phyloP scores from a whole-genome alignment of 805 yeast species.

The Ogataea kodamae region DNA sequence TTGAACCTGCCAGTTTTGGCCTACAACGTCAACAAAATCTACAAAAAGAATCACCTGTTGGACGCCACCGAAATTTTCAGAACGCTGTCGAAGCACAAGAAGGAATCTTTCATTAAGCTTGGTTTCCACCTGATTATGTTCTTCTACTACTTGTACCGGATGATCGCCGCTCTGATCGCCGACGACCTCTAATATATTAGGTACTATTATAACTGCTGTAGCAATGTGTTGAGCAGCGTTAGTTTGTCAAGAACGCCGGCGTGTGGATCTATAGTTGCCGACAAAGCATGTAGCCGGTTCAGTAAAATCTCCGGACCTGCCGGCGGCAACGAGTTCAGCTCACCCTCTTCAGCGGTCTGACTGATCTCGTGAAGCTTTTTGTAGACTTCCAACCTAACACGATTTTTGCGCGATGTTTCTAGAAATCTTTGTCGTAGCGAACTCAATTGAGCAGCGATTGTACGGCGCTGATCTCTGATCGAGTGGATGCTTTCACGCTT shows the following conservation, averaged over 20 bases:
- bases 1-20: conserved; percentile 81
- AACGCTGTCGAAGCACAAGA: conserved; percentile 88
- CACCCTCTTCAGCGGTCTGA: neutral
- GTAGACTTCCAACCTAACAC: conserved; percentile 14
- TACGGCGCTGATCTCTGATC: conserved; percentile 26
- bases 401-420: conserved; percentile 15
- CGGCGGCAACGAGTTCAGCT: neutral
- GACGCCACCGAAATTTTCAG: conserved; percentile 98
- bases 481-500: conserved; percentile 30
- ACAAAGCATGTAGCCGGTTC: conserved; percentile 11
- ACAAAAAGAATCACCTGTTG: conserved; percentile 76
- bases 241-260: conserved; percentile 29
- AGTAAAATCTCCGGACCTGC: no score
- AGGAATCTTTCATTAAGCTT: conserved; percentile 83
- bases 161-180: conserved; percentile 88
- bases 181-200: conserved; percentile 41
- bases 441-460: conserved; percentile 20
- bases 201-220: conserved; percentile 18
- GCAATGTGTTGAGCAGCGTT: conserved; percentile 25
- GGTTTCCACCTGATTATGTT: conserved; percentile 89
- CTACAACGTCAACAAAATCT: conserved; percentile 75
- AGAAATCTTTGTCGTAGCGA: conserved; percentile 18
- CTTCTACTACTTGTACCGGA: conserved; percentile 92
- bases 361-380: conserved; percentile 13
- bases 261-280: conserved; percentile 22